Percentiles rank a stretch among this genome's conserved stretches.
Evolutionary conservation across 768 basidiomycete genomes (phyloP).

Genomic region (Xerocomellus intermedius): DNA sequence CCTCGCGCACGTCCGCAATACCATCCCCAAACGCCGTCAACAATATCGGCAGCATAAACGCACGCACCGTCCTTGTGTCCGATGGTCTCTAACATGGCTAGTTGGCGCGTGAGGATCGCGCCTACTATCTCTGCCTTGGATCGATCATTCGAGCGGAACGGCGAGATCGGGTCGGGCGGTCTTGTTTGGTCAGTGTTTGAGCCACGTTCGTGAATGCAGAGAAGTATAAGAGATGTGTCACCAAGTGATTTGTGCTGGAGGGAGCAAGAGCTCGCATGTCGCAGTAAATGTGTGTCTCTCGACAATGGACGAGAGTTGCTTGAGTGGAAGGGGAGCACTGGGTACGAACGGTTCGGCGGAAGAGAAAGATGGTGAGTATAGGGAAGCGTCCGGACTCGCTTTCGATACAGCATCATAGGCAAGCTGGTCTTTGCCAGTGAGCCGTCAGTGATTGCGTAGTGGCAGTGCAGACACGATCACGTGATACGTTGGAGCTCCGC

Average conservation of each 20-base stretch:
- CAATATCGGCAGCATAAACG: constrained; percentile 78
- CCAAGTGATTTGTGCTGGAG: constrained; percentile 49
- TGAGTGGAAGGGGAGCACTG: constrained; percentile 40
- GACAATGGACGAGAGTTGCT: constrained; percentile 58
- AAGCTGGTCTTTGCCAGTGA: too few species aligned
- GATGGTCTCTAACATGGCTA: constrained; percentile 50
- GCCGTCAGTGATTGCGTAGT: too few species aligned
- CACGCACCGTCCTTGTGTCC: constrained; percentile 46
- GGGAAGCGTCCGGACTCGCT: constrained; percentile 55
- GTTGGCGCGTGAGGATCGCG: constrained; percentile 59
- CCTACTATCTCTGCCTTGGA: constrained; percentile 39
- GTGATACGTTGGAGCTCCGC: too few species aligned
- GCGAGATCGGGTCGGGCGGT: not conserved
- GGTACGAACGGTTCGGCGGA: constrained; percentile 35
- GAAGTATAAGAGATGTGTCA: constrained; percentile 7
- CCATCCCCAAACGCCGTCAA: constrained; percentile 85
- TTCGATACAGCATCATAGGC: constrained; percentile 57
- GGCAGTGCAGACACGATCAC: too few species aligned
- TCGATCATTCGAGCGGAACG: constrained; percentile 12
- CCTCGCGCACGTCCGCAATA: constrained; percentile 85
- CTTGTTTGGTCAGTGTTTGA: too few species aligned
- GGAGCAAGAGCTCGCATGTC: constrained; percentile 60
- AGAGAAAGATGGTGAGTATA: constrained; percentile 32
- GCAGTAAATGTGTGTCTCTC: constrained; percentile 68
- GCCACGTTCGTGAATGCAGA: not conserved